Conservation (phyloP, 73 alveolate genomes). For the Tetrahymena thermophila region DNA sequence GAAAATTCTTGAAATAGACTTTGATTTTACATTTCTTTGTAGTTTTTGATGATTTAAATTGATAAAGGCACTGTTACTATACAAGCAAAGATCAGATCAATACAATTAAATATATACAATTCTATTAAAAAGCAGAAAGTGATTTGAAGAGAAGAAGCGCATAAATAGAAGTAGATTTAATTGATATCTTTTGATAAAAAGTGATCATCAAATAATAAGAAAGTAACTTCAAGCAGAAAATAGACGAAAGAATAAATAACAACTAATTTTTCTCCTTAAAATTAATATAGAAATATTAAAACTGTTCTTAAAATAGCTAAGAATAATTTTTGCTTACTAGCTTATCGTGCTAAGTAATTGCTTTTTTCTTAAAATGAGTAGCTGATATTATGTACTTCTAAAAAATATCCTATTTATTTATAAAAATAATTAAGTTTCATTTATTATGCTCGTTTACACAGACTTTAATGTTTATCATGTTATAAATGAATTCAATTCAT, state of each 20-base stretch:
- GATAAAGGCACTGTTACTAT: not conserved
- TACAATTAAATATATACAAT: too few species aligned
- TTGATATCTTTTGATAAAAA: not conserved
- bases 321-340: not conserved
- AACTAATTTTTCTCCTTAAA: not conserved
- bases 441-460: too few species aligned
- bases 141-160: not conserved
- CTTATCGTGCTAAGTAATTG: not conserved
- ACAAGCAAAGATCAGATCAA: not conserved
- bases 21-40: not conserved
- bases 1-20: not conserved
- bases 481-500: too few species aligned
- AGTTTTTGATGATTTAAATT: too few species aligned
- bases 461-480: too few species aligned
- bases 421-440: too few species aligned
- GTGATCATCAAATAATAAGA: too few species aligned
- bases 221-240: not conserved
- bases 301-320: not conserved
- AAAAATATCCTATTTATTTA: not conserved
- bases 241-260: not conserved
- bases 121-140: not conserved
- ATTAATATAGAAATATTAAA: not conserved
- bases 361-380: not conserved
- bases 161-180: too few species aligned
- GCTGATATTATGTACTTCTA: not conserved